Conservation (phyloP, 257 asterid species). For the Orobanche coerulescens region DNA sequence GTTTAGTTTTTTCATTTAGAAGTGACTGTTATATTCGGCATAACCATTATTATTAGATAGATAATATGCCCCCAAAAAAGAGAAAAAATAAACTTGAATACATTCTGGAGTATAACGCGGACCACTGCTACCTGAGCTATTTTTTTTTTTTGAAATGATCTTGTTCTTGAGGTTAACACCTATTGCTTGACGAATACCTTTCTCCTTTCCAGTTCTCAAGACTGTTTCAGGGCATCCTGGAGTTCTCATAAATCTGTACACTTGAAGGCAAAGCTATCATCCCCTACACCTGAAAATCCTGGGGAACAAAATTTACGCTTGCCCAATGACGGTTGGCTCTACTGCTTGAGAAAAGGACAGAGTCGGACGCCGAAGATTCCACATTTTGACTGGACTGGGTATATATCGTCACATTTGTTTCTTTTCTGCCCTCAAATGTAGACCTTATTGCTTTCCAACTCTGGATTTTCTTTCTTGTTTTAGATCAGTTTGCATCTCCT, state of each 20-base stretch:
- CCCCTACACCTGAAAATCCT: conserved; percentile 35
- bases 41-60: neutral
- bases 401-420: conserved; percentile 17
- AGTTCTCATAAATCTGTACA: conserved; percentile 88
- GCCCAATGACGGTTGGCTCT: conserved; percentile 66
- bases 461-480: neutral
- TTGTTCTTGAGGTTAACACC: conserved; percentile 7
- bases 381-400: conserved; percentile 95
- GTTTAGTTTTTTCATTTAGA: conserved; percentile 5
- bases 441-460: neutral
- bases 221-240: conserved; percentile 97
- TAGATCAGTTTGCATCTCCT: neutral
- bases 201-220: conserved; percentile 56
- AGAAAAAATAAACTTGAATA: neutral
- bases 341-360: conserved; percentile 89
- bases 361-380: conserved; percentile 66
- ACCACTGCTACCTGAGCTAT: neutral
- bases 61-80: neutral
- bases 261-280: conserved; percentile 51
- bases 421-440: neutral
- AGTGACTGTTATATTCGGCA: neutral
- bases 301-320: conserved; percentile 36
- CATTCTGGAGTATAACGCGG: neutral
- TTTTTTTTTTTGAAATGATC: conserved; percentile 7
- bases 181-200: conserved; percentile 14